Evolutionary conservation across 225 moss, liverwort and hornwort genomes (phyloP).

Genomic region (Anthoceros angustus): DNA sequence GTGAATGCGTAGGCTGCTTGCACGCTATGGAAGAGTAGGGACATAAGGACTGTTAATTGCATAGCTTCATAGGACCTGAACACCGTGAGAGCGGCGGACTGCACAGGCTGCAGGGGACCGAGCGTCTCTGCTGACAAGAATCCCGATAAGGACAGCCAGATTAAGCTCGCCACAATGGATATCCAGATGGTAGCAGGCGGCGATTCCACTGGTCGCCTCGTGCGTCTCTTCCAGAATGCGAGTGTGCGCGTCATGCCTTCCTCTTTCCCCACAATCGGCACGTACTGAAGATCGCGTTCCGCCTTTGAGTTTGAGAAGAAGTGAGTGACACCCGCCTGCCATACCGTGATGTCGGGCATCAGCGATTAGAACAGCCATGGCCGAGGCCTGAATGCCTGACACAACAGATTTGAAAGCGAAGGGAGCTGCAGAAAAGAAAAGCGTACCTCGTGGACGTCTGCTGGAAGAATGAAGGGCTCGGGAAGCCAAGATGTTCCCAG

Average conservation of each 20-base stretch:
- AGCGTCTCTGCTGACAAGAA: constrained; percentile 34
- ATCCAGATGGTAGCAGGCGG: constrained; percentile 31
- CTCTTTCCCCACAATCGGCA: constrained; percentile 42
- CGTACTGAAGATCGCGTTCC: constrained; percentile 66
- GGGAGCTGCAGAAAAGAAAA: no score
- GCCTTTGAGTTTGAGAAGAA: constrained; percentile 72
- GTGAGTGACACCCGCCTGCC: constrained; percentile 65
- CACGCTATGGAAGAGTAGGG: constrained; percentile 21
- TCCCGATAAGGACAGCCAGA: constrained; percentile 21
- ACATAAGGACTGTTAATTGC: constrained; percentile 23
- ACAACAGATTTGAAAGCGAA: no score
- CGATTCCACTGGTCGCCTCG: constrained; percentile 29
- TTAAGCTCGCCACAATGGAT: constrained; percentile 10
- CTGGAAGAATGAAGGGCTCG: constrained; percentile 57
- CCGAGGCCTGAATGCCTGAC: not conserved
- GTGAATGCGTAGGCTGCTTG: constrained; percentile 31
- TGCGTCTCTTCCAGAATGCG: constrained; percentile 43
- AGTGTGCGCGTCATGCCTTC: constrained; percentile 53
- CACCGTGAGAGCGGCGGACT: constrained; percentile 22
- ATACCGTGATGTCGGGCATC: not conserved
- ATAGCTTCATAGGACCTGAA: constrained; percentile 20
- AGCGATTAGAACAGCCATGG: no score
- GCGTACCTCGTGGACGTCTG: constrained; percentile 61
- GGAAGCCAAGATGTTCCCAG: constrained; percentile 56
- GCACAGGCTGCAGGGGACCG: constrained; percentile 35